These are phyloP conservation scores for Scheffersomyces lignosus DNA, from an alignment of 805 yeast species.

Conservation along the genomic window DNA sequence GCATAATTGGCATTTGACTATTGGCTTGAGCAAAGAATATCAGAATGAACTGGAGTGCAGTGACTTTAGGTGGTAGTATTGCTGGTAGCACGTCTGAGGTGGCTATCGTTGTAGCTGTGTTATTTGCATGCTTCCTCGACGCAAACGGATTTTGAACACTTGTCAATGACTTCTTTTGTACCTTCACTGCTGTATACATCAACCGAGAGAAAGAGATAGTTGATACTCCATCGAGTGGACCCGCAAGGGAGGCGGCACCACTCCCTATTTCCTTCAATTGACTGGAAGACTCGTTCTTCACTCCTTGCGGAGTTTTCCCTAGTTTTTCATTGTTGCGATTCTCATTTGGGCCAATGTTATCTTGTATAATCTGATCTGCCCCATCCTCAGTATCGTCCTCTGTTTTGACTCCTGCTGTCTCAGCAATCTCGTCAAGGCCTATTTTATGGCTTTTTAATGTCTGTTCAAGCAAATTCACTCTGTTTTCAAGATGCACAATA, in stretches of 20 bases:
- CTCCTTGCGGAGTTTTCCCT: not conserved
- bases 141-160: not conserved
- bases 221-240: too few relatives aligned
- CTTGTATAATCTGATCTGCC: too few relatives aligned
- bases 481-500: conserved; percentile 68
- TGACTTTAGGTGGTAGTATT: conserved; percentile 63
- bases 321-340: too few relatives aligned
- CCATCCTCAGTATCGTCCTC: not conserved
- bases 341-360: too few relatives aligned
- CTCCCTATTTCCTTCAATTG: too few relatives aligned
- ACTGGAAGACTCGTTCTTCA: not conserved
- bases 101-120: conserved; percentile 15
- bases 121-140: conserved; percentile 1
- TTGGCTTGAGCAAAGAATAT: conserved; percentile 77
- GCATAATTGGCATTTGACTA: conserved; percentile 80
- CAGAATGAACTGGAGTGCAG: conserved; percentile 65
- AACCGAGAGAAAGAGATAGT: conserved; percentile 70
- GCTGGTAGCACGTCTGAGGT: conserved; percentile 38
- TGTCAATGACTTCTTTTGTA: conserved; percentile 22
- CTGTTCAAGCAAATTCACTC: conserved; percentile 56
- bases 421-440: not conserved
- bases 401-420: not conserved
- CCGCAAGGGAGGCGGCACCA: too few relatives aligned
- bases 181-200: conserved; percentile 75
- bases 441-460: conserved; percentile 46